Percentiles rank a stretch among this genome's conserved stretches.
Conservation (phyloP, 129 eudicot species). For the Escallonia herrerae region DNA sequence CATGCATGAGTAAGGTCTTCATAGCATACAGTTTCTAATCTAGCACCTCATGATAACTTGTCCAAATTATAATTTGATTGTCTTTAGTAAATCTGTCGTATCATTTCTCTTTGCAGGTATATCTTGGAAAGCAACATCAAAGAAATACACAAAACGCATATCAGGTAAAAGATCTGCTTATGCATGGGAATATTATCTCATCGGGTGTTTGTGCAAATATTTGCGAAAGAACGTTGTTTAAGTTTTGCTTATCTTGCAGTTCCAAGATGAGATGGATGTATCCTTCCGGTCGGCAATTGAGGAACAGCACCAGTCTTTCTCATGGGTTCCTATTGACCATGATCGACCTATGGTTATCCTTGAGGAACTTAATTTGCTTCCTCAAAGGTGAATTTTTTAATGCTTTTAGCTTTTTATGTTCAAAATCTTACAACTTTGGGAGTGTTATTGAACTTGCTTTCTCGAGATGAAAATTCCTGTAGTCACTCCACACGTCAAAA, state of each 20-base stretch:
- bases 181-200: not conserved
- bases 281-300: not conserved
- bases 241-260: not conserved
- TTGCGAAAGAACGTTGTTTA: not conserved
- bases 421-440: not conserved
- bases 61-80: no score
- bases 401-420: not conserved
- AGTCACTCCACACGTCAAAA: not conserved
- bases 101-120: not conserved
- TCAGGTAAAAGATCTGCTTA: constrained; percentile 1
- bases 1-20: not conserved
- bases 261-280: constrained; percentile 7
- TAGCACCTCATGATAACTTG: not conserved
- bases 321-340: constrained; percentile 4
- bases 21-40: not conserved
- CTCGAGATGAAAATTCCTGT: not conserved
- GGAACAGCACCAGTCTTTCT: constrained; percentile 8
- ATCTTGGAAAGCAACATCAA: constrained; percentile 9
- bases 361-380: constrained; percentile 1
- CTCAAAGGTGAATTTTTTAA: constrained; percentile 1
- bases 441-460: not conserved
- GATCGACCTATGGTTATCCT: constrained; percentile 1
- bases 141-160: constrained; percentile 3
- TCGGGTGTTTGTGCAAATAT: not conserved
- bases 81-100: not conserved